Evolutionary conservation across 495 filamentous ascomycete species (phyloP).

Genomic region (Daldinia caldariorum): DNA sequence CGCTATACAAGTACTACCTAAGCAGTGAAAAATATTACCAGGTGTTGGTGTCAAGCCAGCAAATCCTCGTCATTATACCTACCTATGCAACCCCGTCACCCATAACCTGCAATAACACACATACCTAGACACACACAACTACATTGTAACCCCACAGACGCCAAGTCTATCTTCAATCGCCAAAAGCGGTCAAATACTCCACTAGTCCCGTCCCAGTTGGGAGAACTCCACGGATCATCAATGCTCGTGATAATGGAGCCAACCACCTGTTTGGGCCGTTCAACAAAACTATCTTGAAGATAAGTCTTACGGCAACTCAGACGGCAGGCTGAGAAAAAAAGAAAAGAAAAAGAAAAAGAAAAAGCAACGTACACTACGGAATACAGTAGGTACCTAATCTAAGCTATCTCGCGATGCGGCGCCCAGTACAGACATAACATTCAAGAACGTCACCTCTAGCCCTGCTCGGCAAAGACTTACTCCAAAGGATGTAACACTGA

Average conservation of each 20-base stretch:
- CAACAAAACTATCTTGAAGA: not conserved
- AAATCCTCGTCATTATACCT: conserved; percentile 34
- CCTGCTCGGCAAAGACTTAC: conserved; percentile 14
- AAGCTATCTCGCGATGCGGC: not conserved
- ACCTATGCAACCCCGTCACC: conserved; percentile 31
- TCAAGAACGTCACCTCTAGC: conserved; percentile 13
- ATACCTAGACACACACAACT: conserved; percentile 12
- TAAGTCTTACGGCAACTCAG: not conserved
- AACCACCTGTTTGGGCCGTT: conserved; percentile 29
- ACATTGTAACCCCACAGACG: conserved; percentile 38
- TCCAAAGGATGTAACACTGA: conserved; percentile 18
- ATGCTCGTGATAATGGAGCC: conserved; percentile 34
- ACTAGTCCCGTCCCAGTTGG: conserved; percentile 40
- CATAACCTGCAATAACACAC: conserved; percentile 15
- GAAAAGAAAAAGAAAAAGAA: not conserved
- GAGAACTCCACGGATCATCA: conserved; percentile 30
- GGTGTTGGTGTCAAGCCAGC: conserved; percentile 25
- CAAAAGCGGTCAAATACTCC: conserved; percentile 36
- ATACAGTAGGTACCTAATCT: too few relatives aligned
- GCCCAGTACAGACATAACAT: conserved; percentile 2
- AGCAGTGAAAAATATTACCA: not conserved
- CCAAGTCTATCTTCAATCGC: conserved; percentile 33
- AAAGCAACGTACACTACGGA: conserved; percentile 1
- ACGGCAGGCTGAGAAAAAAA: not conserved
- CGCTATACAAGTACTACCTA: not conserved